Conservation (phyloP, 768 basidiomycete genomes). For the Auriscalpium microsporum region DNA sequence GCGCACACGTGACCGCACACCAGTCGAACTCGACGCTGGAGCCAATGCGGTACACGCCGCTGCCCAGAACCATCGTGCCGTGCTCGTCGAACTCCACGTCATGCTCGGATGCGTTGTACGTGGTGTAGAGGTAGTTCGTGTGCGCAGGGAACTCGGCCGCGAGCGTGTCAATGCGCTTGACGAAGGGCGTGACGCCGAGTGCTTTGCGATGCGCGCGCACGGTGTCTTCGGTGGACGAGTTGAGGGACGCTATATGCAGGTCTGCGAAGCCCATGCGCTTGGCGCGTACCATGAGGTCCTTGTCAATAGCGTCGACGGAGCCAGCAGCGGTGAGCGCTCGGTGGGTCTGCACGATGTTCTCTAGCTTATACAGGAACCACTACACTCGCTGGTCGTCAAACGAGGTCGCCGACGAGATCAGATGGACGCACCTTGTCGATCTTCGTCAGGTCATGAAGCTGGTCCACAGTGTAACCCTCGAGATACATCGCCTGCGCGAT, state of each 20-base stretch:
- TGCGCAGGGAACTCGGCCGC: slow-evolving; percentile 98
- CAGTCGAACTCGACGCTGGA: slow-evolving; percentile 99
- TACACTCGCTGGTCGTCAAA: slow-evolving; percentile 20
- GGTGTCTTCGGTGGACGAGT: slow-evolving; percentile 61
- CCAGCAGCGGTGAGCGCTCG: slow-evolving; percentile 62
- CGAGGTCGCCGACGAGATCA: neutral
- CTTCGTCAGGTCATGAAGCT: slow-evolving; percentile 89
- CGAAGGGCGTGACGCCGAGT: slow-evolving; percentile 86
- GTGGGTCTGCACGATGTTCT: slow-evolving; percentile 93
- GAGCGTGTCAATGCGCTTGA: slow-evolving; percentile 98
- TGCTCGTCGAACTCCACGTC: slow-evolving; percentile 94
- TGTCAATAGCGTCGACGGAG: slow-evolving; percentile 58
- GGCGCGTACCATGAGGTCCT: slow-evolving; percentile 75
- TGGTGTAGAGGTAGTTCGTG: slow-evolving; percentile 99
- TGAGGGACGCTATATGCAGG: slow-evolving; percentile 77
- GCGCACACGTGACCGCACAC: slow-evolving; percentile 99
- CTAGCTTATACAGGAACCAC: slow-evolving; percentile 99
- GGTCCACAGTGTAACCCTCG: slow-evolving; percentile 83
- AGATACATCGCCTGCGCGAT: slow-evolving; percentile 98
- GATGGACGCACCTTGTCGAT: slow-evolving; percentile 72
- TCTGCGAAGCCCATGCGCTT: slow-evolving; percentile 97
- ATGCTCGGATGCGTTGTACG: slow-evolving; percentile 94
- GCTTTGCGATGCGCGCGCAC: slow-evolving; percentile 85
- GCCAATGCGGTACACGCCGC: slow-evolving; percentile 97
- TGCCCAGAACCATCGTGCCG: slow-evolving; percentile 98